Conservation (phyloP, 768 basidiomycete genomes). For the Holtermannia corniformis region DNA sequence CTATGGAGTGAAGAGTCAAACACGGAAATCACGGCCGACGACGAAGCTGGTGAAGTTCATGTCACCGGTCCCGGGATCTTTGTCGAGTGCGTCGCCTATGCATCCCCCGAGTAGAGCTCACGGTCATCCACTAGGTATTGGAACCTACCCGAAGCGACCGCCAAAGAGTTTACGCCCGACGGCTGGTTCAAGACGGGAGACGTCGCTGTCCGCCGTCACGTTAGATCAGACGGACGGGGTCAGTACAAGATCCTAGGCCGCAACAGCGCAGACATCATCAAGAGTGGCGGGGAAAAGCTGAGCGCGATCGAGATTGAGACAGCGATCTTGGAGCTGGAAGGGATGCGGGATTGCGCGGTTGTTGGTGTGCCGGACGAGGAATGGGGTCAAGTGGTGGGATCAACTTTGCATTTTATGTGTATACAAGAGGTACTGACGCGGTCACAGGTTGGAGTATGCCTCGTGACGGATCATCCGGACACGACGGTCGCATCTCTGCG, state of each 20-base stretch:
- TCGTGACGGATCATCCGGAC: constrained; percentile 8
- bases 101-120: not conserved
- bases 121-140: constrained; percentile 14
- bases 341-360: constrained; percentile 28
- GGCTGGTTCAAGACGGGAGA: constrained; percentile 39
- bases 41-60: constrained; percentile 27
- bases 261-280: constrained; percentile 25
- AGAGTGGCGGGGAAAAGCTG: constrained; percentile 36
- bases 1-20: constrained; percentile 19
- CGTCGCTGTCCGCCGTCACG: constrained; percentile 23
- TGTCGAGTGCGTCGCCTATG: constrained; percentile 11
- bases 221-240: constrained; percentile 8
- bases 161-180: constrained; percentile 25
- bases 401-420: constrained; percentile 4
- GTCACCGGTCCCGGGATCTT: constrained; percentile 29
- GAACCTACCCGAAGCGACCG: constrained; percentile 19
- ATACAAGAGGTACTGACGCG: not conserved
- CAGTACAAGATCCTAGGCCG: constrained; percentile 25
- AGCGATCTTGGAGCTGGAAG: constrained; percentile 24
- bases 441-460: constrained; percentile 11
- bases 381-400: constrained; percentile 35
- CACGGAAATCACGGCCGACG: constrained; percentile 17
- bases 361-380: constrained; percentile 29
- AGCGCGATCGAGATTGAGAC: constrained; percentile 34
- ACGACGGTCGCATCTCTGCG: constrained; percentile 9